These are phyloP conservation scores for Discostella stelligera DNA, from an alignment of 352 stramenopile species.

Conservation along the genomic window DNA sequence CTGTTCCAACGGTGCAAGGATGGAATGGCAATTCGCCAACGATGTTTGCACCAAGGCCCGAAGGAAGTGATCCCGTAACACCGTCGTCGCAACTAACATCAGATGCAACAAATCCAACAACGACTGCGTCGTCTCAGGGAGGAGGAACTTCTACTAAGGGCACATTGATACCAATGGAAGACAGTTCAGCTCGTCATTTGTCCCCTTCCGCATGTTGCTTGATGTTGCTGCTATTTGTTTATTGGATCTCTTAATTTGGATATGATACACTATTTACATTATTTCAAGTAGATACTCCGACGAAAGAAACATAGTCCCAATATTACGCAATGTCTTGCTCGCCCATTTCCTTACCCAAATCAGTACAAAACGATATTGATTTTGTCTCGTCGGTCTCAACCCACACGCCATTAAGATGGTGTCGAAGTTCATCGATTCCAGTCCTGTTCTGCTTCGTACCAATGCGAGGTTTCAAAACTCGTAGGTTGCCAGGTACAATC, in stretches of 20 bases:
- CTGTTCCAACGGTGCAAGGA: too few species aligned
- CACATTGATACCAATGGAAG: not conserved
- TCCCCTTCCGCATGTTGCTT: not conserved
- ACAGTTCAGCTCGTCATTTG: not conserved
- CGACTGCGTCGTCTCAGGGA: too few species aligned
- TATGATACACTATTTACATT: not conserved
- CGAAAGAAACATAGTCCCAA: too few species aligned
- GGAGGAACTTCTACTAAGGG: not conserved
- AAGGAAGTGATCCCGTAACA: too few species aligned
- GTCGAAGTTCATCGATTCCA: slow-evolving; percentile 20
- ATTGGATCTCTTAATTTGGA: not conserved
- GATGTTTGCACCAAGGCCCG: too few species aligned
- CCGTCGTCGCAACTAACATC: too few species aligned
- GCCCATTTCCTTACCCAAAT: slow-evolving; percentile 25
- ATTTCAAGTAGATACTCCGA: not conserved
- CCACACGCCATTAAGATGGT: slow-evolving; percentile 42
- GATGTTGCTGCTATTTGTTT: not conserved
- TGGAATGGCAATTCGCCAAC: too few species aligned
- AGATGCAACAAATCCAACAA: not conserved
- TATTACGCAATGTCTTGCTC: slow-evolving; percentile 52
- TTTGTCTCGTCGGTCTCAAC: slow-evolving; percentile 47
- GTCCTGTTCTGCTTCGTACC: slow-evolving; percentile 1
- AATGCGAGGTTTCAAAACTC: slow-evolving; percentile 10
- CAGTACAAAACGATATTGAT: slow-evolving; percentile 45
- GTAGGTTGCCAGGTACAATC: slow-evolving; percentile 18